These are phyloP conservation scores for Talaromyces liani DNA, from an alignment of 495 filamentous ascomycete species.

Conservation along the genomic window DNA sequence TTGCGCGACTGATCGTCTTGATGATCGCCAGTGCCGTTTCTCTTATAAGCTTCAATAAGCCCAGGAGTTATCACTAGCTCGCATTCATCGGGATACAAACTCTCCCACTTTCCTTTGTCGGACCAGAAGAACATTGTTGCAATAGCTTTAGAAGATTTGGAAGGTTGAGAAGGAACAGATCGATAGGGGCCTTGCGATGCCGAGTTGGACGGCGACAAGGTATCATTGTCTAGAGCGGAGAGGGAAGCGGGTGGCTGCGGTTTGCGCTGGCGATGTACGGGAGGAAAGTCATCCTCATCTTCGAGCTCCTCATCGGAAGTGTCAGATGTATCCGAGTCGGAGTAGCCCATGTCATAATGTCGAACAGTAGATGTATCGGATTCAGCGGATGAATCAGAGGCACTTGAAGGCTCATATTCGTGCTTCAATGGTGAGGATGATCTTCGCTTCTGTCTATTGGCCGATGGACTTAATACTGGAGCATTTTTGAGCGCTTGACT, in stretches of 20 bases:
- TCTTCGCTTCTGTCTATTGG: conserved; percentile 50
- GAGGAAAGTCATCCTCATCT: conserved; percentile 33
- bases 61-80: conserved; percentile 77
- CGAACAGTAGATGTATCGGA: conserved; percentile 47
- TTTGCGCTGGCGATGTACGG: conserved; percentile 11
- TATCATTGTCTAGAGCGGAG: conserved; percentile 40
- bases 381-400: conserved; percentile 48
- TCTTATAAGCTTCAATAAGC: conserved; percentile 73
- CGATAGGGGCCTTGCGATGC: conserved; percentile 61
- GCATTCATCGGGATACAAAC: conserved; percentile 65
- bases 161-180: conserved; percentile 45
- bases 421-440: conserved; percentile 95
- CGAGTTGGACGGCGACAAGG: conserved; percentile 67
- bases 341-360: conserved; percentile 40
- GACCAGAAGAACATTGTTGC: conserved; percentile 84
- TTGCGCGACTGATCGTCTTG: conserved; percentile 22
- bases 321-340: conserved; percentile 30
- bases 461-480: conserved; percentile 38
- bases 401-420: conserved; percentile 90
- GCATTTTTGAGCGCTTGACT: conserved; percentile 42
- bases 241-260: conserved; percentile 24
- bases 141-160: conserved; percentile 56
- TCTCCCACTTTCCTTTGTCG: conserved; percentile 73
- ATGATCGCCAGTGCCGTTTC: conserved; percentile 26
- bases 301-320: conserved; percentile 47